phyloP scores from a whole-genome alignment of 257 asterid genomes.

The Solanum microdontum region DNA sequence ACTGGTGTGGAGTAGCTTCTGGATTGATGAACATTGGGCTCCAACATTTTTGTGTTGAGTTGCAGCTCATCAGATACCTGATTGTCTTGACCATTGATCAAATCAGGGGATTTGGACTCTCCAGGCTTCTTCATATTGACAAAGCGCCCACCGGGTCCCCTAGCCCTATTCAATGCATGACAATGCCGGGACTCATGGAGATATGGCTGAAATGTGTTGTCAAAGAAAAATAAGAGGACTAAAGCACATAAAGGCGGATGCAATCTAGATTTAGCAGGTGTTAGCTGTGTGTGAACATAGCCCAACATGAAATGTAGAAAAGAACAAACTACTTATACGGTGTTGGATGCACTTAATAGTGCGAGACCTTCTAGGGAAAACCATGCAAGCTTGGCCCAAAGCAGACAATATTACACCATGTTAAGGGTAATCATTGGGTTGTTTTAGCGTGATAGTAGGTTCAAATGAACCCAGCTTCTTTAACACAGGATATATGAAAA shows the following conservation, averaged over 20 bases:
- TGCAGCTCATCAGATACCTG: not conserved
- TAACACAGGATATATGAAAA: not conserved
- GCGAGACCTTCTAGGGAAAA: not conserved
- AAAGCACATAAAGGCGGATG: not conserved
- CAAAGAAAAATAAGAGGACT: not conserved
- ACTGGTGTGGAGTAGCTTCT: not conserved
- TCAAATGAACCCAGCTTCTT: not conserved
- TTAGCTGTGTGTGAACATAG: not conserved
- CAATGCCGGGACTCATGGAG: conserved; percentile 28
- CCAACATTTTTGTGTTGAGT: not conserved
- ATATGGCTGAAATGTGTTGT: conserved; percentile 14
- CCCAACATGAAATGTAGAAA: not conserved
- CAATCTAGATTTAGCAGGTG: not conserved
- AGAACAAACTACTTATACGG: not conserved
- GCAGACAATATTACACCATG: not conserved
- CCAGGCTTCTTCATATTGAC: conserved; percentile 8
- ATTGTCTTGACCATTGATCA: not conserved
- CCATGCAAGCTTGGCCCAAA: not conserved
- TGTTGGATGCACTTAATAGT: not conserved
- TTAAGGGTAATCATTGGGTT: not conserved
- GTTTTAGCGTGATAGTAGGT: not conserved
- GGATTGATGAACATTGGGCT: not conserved
- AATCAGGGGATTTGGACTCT: not conserved
- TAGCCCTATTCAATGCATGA: conserved; percentile 21
- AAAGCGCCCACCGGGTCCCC: conserved; percentile 27